These are phyloP conservation scores for Diaporthe eres DNA, from an alignment of 2,329 filamentous ascomycete species.

Conservation along the genomic window DNA sequence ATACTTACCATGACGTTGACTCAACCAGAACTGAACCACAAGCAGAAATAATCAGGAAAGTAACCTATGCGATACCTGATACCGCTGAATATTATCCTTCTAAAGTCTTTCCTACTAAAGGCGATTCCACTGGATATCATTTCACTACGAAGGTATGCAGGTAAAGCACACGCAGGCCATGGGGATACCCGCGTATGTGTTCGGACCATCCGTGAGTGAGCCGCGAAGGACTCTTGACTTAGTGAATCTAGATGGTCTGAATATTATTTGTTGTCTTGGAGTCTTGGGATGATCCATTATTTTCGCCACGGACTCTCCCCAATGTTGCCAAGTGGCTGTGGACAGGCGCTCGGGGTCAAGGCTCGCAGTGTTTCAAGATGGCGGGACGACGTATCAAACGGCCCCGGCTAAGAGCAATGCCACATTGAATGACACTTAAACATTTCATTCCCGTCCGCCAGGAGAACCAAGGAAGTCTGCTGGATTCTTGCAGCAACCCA, in stretches of 20 bases:
- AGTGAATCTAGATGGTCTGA: not conserved
- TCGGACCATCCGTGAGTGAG: not conserved
- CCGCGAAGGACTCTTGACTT: not conserved
- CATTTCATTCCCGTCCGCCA: not conserved
- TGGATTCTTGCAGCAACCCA: not conserved
- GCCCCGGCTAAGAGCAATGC: not conserved
- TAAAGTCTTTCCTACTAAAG: not conserved
- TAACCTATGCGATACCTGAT: not conserved
- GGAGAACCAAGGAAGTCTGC: not conserved
- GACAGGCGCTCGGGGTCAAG: not conserved
- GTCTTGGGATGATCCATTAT: conserved; percentile 9
- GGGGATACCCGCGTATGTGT: not conserved
- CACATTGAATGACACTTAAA: conserved; percentile 4
- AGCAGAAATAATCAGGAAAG: not conserved
- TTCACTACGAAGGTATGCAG: not conserved
- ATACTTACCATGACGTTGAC: too few relatives aligned
- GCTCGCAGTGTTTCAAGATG: conserved; percentile 23
- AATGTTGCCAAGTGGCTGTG: not conserved
- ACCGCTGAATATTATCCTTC: too few relatives aligned
- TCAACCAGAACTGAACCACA: not conserved
- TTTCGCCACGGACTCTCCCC: conserved; percentile 9
- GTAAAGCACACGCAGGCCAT: not conserved
- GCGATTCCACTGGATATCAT: too few relatives aligned
- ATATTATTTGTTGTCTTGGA: not conserved
- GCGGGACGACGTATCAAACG: conserved; percentile 28